These are phyloP conservation scores for Phialocephala subalpina DNA, from an alignment of 2,329 filamentous ascomycete genomes.

Conservation along the genomic window DNA sequence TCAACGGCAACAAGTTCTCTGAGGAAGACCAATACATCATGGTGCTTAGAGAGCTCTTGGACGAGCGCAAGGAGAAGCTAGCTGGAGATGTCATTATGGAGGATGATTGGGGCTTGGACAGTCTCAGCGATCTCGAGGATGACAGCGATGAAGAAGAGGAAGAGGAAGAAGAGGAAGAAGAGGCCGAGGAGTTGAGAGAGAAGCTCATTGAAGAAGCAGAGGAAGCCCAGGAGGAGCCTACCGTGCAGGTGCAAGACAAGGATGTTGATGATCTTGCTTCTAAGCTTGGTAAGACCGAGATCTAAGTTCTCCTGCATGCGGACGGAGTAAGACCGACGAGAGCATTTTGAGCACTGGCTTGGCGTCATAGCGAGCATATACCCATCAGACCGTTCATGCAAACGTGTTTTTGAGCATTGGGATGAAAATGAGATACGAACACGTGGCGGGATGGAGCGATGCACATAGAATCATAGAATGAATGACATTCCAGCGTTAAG, in stretches of 20 bases:
- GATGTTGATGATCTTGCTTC: constrained; percentile 84
- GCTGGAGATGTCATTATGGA: constrained; percentile 74
- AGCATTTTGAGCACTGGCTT: constrained; percentile 8
- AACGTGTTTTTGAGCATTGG: constrained; percentile 3
- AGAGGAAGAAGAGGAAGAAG: constrained; percentile 66
- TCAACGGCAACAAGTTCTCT: constrained; percentile 95
- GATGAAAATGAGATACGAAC: background rate
- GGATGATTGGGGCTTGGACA: constrained; percentile 85
- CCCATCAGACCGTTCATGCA: constrained; percentile 3
- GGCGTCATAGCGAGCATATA: constrained; percentile 11
- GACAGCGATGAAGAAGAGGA: constrained; percentile 75
- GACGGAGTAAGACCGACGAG: background rate
- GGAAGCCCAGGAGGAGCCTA: constrained; percentile 76
- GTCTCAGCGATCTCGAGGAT: constrained; percentile 81
- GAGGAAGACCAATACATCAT: constrained; percentile 82
- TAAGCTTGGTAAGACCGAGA: constrained; percentile 70
- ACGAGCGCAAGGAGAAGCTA: constrained; percentile 78
- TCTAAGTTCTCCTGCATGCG: constrained; percentile 17
- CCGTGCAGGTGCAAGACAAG: constrained; percentile 74
- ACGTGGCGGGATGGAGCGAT: background rate
- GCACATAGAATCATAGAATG: constrained; percentile 17
- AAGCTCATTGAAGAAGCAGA: constrained; percentile 75
- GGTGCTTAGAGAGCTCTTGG: constrained; percentile 74
- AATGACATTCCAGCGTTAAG: background rate
- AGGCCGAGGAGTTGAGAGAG: constrained; percentile 71